Evolutionary conservation across 305 asterid genomes (phyloP).

Genomic region (Fraxinus albicans): DNA sequence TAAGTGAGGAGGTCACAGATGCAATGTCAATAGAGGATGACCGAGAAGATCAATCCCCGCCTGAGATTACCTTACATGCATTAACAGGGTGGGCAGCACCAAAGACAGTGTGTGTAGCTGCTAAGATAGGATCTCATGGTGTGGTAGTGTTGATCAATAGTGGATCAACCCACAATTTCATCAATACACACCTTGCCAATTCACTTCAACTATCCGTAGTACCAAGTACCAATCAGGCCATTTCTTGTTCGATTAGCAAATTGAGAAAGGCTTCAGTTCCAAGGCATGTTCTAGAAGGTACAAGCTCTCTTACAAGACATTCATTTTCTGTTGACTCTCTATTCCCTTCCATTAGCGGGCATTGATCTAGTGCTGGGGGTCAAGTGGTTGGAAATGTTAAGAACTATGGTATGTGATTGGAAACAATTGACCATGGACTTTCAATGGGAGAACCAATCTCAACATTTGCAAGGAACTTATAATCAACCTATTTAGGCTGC

Average conservation of each 20-base stretch:
- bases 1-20: neutral
- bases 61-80: neutral
- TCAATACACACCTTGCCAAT: neutral
- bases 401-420: too few relatives aligned
- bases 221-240: neutral
- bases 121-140: neutral
- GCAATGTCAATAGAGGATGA: neutral
- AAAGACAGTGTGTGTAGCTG: neutral
- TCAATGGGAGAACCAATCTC: too few relatives aligned
- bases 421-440: too few relatives aligned
- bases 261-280: neutral
- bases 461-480: too few relatives aligned
- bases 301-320: neutral
- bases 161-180: slow-evolving; percentile 12
- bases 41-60: neutral
- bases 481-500: too few relatives aligned
- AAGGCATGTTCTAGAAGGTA: neutral
- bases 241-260: neutral
- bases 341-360: neutral
- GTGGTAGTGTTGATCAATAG: neutral
- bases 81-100: neutral
- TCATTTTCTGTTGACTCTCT: neutral
- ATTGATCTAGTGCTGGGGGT: neutral
- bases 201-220: neutral
- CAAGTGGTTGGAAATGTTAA: neutral